A percentile compares a stretch with the other conserved stretches of the same genome.
Conservation (phyloP, 2,329 filamentous ascomycete species). For the Fusarium ambrosium region DNA sequence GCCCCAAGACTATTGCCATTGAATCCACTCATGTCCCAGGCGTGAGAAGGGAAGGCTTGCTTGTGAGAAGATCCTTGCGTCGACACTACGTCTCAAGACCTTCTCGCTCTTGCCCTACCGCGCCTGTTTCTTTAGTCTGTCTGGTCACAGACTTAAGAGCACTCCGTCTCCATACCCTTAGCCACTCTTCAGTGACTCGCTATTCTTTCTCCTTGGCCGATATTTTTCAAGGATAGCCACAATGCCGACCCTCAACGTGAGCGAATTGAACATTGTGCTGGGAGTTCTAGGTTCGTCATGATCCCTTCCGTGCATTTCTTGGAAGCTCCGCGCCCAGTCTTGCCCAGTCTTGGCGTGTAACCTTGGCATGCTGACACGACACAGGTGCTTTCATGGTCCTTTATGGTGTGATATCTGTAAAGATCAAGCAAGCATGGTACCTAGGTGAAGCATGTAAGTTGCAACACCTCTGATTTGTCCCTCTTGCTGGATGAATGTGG, state of each 20-base stretch:
- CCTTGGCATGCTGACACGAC: conserved; percentile 3
- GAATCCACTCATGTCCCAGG: background rate
- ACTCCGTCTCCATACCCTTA: background rate
- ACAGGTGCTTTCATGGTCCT: conserved; percentile 61
- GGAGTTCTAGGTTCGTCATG: conserved; percentile 57
- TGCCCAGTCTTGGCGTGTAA: conserved; percentile 1
- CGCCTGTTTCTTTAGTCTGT: background rate
- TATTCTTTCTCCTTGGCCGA: conserved; percentile 1
- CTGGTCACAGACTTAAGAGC: background rate
- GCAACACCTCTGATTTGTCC: background rate
- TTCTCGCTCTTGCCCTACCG: background rate
- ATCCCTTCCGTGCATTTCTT: background rate
- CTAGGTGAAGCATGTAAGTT: conserved; percentile 66
- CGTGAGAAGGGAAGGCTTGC: background rate
- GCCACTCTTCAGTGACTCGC: background rate
- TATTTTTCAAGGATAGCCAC: background rate
- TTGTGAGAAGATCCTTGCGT: background rate
- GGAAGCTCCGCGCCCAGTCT: conserved; percentile 1
- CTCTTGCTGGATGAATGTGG: background rate
- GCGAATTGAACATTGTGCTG: conserved; percentile 65
- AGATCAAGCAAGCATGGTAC: conserved; percentile 66
- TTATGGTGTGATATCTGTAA: conserved; percentile 64
- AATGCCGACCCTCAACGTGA: conserved; percentile 56
- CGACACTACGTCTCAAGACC: background rate
- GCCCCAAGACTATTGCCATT: background rate